Evolutionary conservation across 192 early-diverging fungal species (phyloP).

Genomic region (Linderina pennispora): DNA sequence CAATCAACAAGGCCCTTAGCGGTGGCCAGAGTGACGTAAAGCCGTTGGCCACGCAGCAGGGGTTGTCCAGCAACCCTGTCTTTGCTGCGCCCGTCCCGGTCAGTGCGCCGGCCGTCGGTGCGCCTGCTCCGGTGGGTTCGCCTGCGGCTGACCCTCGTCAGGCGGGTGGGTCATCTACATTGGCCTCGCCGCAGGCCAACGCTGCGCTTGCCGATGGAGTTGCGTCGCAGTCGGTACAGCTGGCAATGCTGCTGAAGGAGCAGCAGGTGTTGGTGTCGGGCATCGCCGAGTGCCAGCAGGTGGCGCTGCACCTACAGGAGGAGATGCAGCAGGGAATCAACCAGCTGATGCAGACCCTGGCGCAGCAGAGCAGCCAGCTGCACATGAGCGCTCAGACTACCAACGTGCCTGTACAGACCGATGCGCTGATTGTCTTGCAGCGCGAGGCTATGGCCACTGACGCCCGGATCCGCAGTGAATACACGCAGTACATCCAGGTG

Average conservation of each 20-base stretch:
- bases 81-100: not conserved
- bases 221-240: constrained; percentile 33
- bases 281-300: constrained; percentile 30
- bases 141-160: not conserved
- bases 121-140: not conserved
- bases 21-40: no score
- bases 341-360: constrained; percentile 38
- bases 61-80: not conserved
- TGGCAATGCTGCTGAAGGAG: constrained; percentile 29
- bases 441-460: constrained; percentile 23
- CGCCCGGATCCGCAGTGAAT: constrained; percentile 14
- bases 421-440: constrained; percentile 30
- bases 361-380: constrained; percentile 32
- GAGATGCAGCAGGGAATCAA: constrained; percentile 29
- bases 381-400: constrained; percentile 34
- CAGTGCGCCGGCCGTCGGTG: no score
- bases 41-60: no score
- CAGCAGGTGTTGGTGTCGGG: constrained; percentile 22
- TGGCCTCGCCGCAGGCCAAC: no score
- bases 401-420: constrained; percentile 12
- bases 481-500: constrained; percentile 16
- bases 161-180: not conserved
- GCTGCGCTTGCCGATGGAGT: not conserved
- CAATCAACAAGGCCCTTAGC: not conserved
- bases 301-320: constrained; percentile 16